A percentile compares a stretch with the other conserved stretches of the same genome.
Conservation (phyloP, 2,329 filamentous ascomycete species). For the Sarocladiaceae sp. region DNA sequence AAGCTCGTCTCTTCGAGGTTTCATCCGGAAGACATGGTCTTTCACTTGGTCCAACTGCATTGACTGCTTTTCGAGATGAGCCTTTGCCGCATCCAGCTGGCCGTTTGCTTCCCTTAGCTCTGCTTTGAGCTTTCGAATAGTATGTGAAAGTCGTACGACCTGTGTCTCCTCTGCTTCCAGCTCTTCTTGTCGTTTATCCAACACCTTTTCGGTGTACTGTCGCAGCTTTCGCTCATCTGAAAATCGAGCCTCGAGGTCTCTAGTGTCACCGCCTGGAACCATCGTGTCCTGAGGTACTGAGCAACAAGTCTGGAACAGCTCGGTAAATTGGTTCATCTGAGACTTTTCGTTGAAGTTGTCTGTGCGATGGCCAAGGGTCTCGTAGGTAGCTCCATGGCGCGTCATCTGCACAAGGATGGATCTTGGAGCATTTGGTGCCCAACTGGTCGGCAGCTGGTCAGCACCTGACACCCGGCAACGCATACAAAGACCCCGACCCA, state of each 20-base stretch:
- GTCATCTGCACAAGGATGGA: background rate
- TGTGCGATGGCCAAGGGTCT: no score
- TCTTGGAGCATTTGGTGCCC: background rate
- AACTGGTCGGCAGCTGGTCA: background rate
- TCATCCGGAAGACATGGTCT: constrained; percentile 26
- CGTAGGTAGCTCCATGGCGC: background rate
- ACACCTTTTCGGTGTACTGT: constrained; percentile 28
- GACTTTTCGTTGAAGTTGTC: no score
- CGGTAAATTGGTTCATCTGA: no score
- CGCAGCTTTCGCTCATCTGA: constrained; percentile 22
- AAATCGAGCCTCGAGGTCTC: background rate
- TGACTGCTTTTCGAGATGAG: constrained; percentile 16
- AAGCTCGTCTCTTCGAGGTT: constrained; percentile 27
- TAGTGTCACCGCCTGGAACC: background rate
- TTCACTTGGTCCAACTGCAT: constrained; percentile 16
- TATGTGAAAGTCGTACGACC: constrained; percentile 20
- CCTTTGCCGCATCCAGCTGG: constrained; percentile 20
- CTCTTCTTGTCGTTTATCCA: constrained; percentile 29
- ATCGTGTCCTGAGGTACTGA: background rate
- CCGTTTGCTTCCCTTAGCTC: constrained; percentile 25
- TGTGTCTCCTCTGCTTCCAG: constrained; percentile 24
- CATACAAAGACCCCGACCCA: no score
- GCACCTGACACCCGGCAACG: no score
- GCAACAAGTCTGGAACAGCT: no score
- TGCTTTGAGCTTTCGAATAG: constrained; percentile 23